Evolutionary conservation across 2,329 filamentous ascomycete genomes (phyloP).

Genomic region (Pyrenophora teres): DNA sequence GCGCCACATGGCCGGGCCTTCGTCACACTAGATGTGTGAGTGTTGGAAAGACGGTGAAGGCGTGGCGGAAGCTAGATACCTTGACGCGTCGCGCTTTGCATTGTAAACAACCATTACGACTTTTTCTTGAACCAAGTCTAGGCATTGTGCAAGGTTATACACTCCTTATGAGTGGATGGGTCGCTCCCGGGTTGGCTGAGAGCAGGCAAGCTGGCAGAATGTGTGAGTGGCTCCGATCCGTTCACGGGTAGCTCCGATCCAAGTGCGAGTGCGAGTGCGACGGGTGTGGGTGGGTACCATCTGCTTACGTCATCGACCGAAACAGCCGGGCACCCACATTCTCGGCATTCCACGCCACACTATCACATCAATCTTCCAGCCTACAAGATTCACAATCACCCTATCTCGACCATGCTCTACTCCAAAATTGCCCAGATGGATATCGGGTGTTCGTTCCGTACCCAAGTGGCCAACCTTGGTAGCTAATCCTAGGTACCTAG

Average conservation of each 20-base stretch:
- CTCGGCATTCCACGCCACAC: too few species aligned
- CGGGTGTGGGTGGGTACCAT: not conserved
- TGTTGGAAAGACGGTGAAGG: not conserved
- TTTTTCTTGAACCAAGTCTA: constrained; percentile 12
- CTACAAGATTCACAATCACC: too few species aligned
- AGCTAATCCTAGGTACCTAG: too few species aligned
- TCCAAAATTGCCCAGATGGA: too few species aligned
- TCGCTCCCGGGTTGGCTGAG: not conserved
- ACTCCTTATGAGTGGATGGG: not conserved
- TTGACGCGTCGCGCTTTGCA: constrained; percentile 39
- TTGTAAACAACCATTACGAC: constrained; percentile 30
- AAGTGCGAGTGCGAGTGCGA: constrained; percentile 4
- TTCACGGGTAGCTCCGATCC: not conserved
- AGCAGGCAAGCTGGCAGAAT: not conserved
- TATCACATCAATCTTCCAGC: too few species aligned
- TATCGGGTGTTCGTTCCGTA: too few species aligned
- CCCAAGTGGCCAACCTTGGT: too few species aligned
- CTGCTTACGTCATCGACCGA: not conserved
- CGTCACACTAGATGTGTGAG: constrained; percentile 34
- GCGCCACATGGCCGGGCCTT: constrained; percentile 35
- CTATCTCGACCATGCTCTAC: too few species aligned
- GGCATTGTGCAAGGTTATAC: constrained; percentile 5
- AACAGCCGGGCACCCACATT: too few species aligned
- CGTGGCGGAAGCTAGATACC: constrained; percentile 10
- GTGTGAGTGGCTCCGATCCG: not conserved